phyloP scores from a whole-genome alignment of 352 stramenopile species.

The Pythium rishiriense region DNA sequence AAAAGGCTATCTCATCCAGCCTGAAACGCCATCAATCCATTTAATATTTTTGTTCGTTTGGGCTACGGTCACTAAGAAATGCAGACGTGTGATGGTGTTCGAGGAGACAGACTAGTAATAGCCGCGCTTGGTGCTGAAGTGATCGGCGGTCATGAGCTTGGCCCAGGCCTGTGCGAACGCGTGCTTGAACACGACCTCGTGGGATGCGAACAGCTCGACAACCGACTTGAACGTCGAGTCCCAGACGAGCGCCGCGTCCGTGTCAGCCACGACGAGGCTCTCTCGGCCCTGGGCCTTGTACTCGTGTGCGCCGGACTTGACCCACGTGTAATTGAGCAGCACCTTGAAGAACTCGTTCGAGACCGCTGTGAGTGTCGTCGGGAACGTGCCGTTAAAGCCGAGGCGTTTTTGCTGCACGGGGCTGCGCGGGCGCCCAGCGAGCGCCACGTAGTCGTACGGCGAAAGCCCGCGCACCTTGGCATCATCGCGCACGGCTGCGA shows the following conservation, averaged over 20 bases:
- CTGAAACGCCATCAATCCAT: too few species aligned
- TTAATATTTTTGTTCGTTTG: too few species aligned
- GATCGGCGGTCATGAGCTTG: neutral
- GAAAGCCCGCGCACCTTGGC: neutral
- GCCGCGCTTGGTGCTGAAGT: neutral
- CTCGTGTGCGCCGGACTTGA: neutral
- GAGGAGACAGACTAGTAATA: too few species aligned
- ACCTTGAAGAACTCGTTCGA: neutral
- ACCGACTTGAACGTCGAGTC: neutral
- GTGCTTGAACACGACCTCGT: neutral
- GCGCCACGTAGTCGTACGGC: neutral
- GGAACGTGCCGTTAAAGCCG: neutral
- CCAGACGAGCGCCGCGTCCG: neutral
- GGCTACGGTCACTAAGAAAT: too few species aligned
- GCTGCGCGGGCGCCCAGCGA: slow-evolving; percentile 1
- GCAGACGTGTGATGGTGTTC: too few species aligned
- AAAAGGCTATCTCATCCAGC: too few species aligned
- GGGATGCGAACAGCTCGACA: neutral
- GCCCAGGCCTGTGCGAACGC: neutral
- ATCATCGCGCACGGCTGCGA: neutral
- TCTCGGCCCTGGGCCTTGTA: neutral
- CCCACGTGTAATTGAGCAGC: neutral
- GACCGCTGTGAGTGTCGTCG: neutral
- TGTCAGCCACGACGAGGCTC: neutral
- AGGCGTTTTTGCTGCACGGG: neutral